Base-by-base conservation (phyloP, 2,329 filamentous ascomycete genomes). In the Fusarium haematococcum region DNA sequence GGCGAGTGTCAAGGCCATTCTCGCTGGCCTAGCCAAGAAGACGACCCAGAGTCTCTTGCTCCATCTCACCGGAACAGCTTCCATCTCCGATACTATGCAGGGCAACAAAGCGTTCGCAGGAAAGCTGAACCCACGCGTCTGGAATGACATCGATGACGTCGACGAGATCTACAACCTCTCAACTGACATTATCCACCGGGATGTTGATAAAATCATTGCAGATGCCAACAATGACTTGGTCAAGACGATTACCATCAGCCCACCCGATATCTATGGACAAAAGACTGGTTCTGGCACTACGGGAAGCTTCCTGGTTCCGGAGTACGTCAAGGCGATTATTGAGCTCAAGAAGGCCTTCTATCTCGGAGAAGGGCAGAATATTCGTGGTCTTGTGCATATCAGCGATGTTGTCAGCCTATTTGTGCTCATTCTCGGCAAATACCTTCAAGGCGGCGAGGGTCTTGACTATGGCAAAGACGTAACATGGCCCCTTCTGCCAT, bases 381-480 rank as follows among this genome's bases (percentile, higher is more conserved):
- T 39, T 2, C 33, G 33, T 3, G 32, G 32, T 1, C 6, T 37
- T 18, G 32, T 37, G 16, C 54, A 58, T n/a, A 58, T 58, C 1
- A 37, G 35, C 2, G 54, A 58, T 3, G 54, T 58, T 7, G 54
- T 35, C 6, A 39, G 18, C 11, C 35, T 41, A 2, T 77, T 80
- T 35, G 65, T 79, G 18, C 52, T 56, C 23, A 35, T 56, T 2
- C 27, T 56, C 3, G 13, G 32, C 3, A 56, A 56, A 18, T 56
- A 56, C 2, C 52, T 56, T 3, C 52, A 35, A 23, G 52, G 52
- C 2, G 52, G 32, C 5, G 32, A 56, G 4, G 52, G 52, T 1
- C n/a, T 56, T 2, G 32, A 56, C n/a, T 56, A 56, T 23, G 52
- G 52, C 8, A 35, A 56, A 35, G 52, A 56, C 6, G 52, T 56